phyloP scores from a whole-genome alignment of 2,329 filamentous ascomycete species.

The Cryphonectria japonica region DNA sequence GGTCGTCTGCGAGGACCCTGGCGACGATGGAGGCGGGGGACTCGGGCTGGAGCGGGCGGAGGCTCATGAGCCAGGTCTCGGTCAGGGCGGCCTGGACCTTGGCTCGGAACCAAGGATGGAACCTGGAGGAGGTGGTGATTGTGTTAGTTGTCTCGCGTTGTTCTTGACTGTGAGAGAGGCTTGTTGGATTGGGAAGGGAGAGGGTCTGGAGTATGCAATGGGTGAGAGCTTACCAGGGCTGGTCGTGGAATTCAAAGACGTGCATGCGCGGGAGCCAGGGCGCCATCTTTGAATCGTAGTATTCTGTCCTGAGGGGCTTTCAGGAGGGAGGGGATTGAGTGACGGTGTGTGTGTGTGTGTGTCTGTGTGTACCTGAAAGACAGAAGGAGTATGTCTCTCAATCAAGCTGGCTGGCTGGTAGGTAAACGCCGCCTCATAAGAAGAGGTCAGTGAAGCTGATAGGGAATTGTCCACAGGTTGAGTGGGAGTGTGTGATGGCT shows the following conservation, averaged over 20 bases:
- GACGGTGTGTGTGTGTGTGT: too few species aligned
- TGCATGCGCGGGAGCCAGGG: slow-evolving; percentile 62
- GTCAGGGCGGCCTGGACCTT: slow-evolving; percentile 69
- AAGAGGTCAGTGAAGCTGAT: too few species aligned
- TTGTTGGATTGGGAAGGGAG: not conserved
- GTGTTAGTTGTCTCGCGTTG: slow-evolving; percentile 20
- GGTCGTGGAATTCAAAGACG: slow-evolving; percentile 70
- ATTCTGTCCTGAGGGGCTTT: not conserved
- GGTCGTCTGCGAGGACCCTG: slow-evolving; percentile 54
- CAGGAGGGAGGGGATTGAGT: too few species aligned
- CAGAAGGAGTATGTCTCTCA: not conserved
- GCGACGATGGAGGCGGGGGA: slow-evolving; percentile 67
- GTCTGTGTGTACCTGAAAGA: not conserved
- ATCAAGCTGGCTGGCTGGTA: not conserved
- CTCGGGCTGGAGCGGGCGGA: slow-evolving; percentile 59
- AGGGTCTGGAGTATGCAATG: not conserved
- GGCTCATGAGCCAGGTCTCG: slow-evolving; percentile 62
- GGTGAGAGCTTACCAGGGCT: slow-evolving; percentile 58
- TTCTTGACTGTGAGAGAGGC: not conserved
- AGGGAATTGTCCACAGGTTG: too few species aligned
- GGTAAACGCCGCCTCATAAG: too few species aligned
- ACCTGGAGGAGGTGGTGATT: slow-evolving; percentile 51
- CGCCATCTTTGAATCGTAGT: slow-evolving; percentile 42
- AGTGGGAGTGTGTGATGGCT: too few species aligned
- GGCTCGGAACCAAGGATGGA: slow-evolving; percentile 66